A percentile compares a stretch with the other conserved stretches of the same genome.
These are phyloP conservation scores for Hypericum androsaemum DNA, from an alignment of 345 rosid species.

Conservation along the genomic window DNA sequence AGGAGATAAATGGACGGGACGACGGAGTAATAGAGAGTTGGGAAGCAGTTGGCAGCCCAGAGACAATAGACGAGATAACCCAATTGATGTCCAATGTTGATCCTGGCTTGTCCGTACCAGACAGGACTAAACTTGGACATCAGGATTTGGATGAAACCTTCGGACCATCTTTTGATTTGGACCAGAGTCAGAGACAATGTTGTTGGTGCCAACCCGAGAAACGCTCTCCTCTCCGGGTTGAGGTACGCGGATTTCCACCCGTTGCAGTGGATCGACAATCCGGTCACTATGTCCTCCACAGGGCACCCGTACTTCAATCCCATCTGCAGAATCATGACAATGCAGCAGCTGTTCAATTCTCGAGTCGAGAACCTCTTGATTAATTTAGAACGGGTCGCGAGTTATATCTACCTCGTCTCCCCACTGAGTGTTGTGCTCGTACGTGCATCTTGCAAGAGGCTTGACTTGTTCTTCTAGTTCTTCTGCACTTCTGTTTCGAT, in stretches of 20 bases:
- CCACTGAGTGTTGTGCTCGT: constrained; percentile 33
- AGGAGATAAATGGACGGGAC: constrained; percentile 27
- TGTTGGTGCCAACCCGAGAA: constrained; percentile 27
- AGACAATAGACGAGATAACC: constrained; percentile 22
- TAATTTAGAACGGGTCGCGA: background rate
- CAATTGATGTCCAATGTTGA: constrained; percentile 22
- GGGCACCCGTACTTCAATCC: constrained; percentile 31
- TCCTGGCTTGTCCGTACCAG: constrained; percentile 20
- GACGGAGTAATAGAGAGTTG: constrained; percentile 19
- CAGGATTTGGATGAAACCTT: constrained; percentile 35
- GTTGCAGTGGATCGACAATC: constrained; percentile 22
- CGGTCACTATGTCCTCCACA: constrained; percentile 31
- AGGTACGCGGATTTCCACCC: constrained; percentile 35
- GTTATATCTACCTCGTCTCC: constrained; percentile 34
- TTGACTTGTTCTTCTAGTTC: constrained; percentile 28
- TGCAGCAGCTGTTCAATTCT: background rate
- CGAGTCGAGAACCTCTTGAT: background rate
- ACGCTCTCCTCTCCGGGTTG: constrained; percentile 20
- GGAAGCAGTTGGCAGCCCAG: constrained; percentile 30
- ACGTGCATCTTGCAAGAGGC: constrained; percentile 23
- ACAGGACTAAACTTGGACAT: constrained; percentile 33
- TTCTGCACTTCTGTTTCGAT: constrained; percentile 2
- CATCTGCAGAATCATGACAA: constrained; percentile 20
- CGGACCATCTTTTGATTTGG: constrained; percentile 34
- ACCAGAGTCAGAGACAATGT: constrained; percentile 21